Base-by-base conservation (phyloP, 139 green algal species). In the Pseudopediastrum boryanum region DNA sequence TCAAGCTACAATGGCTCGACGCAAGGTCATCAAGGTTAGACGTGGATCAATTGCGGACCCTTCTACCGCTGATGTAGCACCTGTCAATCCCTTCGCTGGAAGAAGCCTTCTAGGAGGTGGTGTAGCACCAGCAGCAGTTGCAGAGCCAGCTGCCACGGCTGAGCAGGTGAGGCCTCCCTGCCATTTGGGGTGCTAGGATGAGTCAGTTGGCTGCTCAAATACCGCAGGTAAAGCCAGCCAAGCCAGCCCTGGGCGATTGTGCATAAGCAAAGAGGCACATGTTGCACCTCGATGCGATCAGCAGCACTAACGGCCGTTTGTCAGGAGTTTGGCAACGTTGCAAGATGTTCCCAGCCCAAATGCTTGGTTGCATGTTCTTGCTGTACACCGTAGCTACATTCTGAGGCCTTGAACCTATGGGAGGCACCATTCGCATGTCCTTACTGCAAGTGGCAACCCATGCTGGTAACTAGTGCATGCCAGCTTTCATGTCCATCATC, bases 21-120 rank as follows among this genome's bases (percentile, higher is more conserved):
- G 90, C 5, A 90, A 88, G 44, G 89, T 94, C 23, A 39, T 93
- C 4, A 72, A 68, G 19, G 88, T 80, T 27, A 35, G 43, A 36
- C 52, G 42, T 58, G 33, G 36, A 51, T 63, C 25, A 25, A 42
- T 25, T n/a, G 58, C 84, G 12, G 43, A 33, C 21, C 50, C 69
- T 48, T 50, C 31, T 16, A 5, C 44, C 10, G 27, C 44, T 35
- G 69, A 50, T 51, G 76, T 42, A 44, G 46, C 76, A 27, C 51
- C 36, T 41, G 39, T 62, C 50, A 93, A 93, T 61, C 89, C 89
- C 0, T 93, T 93, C 59, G 85, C 87, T 2, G 75, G 48, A 19
- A 16, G 48, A 58, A 58, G 16, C 16, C 48, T 58, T 13, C 54
- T 27, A 7, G 31, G 31, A 9, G 54, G n/a, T 6, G 84, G 85